Conservation (phyloP, 139 green algal species). For the Yamagishiella unicocca region DNA sequence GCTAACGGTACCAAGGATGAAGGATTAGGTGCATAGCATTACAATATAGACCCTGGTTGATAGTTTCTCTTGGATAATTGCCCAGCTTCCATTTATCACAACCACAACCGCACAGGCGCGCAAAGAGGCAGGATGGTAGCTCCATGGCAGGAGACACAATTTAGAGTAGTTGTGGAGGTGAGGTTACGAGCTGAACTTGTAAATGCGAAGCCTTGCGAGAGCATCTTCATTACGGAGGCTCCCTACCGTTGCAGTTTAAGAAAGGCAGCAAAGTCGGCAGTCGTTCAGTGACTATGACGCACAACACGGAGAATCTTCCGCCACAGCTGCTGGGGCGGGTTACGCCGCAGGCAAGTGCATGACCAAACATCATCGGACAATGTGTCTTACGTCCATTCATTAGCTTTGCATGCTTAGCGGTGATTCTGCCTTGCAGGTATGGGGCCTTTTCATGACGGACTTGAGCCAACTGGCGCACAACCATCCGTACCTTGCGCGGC, state of each 20-base stretch:
- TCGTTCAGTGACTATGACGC: not conserved
- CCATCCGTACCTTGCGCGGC: slow-evolving; percentile 13
- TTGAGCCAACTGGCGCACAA: not conserved
- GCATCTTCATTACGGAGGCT: too few species aligned
- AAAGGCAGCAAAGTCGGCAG: not conserved
- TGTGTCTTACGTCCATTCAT: too few species aligned
- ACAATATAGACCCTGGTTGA: too few species aligned
- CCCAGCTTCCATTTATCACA: too few species aligned
- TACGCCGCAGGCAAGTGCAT: slow-evolving; percentile 11
- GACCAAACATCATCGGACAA: too few species aligned
- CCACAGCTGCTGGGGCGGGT: slow-evolving; percentile 21
- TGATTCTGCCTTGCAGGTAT: slow-evolving; percentile 12
- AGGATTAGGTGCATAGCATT: too few species aligned
- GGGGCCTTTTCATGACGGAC: slow-evolving; percentile 33
- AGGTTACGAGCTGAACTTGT: too few species aligned
- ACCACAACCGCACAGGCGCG: too few species aligned
- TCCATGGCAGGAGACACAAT: slow-evolving; percentile 40
- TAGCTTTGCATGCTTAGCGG: too few species aligned
- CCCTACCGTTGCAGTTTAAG: slow-evolving; percentile 15
- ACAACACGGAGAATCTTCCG: not conserved
- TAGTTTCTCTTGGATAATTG: too few species aligned
- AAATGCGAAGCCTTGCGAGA: too few species aligned
- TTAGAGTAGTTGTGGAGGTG: slow-evolving; percentile 30
- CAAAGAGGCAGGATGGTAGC: slow-evolving; percentile 30
- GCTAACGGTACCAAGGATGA: too few species aligned